Evolutionary conservation across 75 land plant species (phyloP).

Genomic region (Cupressus sempervirens): DNA sequence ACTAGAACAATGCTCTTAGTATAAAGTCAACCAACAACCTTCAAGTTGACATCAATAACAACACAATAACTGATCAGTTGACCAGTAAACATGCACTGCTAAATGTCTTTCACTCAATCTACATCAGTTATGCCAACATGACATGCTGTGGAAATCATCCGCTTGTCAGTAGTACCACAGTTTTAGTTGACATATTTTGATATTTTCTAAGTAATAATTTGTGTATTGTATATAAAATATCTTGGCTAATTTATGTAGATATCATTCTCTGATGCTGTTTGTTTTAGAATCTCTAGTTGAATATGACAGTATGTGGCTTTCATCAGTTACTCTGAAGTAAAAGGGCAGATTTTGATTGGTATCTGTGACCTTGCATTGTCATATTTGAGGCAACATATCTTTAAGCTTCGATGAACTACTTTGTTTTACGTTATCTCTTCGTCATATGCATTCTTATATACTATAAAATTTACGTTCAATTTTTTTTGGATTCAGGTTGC

Average conservation of each 20-base stretch:
- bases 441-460: background rate
- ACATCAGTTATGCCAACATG: too few relatives aligned
- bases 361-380: background rate
- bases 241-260: background rate
- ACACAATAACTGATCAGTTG: too few relatives aligned
- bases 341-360: background rate
- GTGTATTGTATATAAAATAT: background rate
- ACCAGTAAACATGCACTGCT: too few relatives aligned
- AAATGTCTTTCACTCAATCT: too few relatives aligned
- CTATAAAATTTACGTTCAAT: background rate
- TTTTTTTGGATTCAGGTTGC: slow-evolving; percentile 36
- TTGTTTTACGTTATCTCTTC: background rate
- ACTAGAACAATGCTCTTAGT: too few relatives aligned
- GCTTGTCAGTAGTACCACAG: too few relatives aligned
- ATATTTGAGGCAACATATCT: background rate
- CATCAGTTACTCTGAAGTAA: background rate
- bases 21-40: too few relatives aligned
- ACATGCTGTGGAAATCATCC: too few relatives aligned
- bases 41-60: too few relatives aligned
- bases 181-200: background rate
- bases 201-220: background rate
- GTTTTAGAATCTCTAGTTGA: background rate
- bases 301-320: background rate
- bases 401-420: background rate
- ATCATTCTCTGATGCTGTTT: background rate